phyloP scores from a whole-genome alignment of 441 rosid genomes.

The Aleurites moluccanus region DNA sequence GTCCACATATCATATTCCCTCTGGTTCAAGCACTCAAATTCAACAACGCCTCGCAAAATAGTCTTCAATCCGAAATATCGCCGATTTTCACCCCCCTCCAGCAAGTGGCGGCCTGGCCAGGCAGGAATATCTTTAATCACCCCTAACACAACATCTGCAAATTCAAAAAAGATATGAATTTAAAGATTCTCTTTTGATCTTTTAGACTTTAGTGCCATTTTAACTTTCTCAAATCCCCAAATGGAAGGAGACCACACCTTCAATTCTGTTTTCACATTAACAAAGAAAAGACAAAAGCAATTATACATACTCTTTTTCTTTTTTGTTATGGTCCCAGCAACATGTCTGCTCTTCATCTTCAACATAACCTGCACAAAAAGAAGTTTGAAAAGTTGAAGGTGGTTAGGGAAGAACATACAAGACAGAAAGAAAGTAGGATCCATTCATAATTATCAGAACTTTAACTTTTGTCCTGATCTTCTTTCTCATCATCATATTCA shows the following conservation, averaged over 20 bases:
- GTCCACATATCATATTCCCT: constrained; percentile 92
- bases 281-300: constrained; percentile 44
- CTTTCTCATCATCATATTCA: constrained; percentile 29
- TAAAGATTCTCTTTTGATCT: constrained; percentile 39
- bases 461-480: constrained; percentile 28
- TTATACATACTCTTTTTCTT: constrained; percentile 91
- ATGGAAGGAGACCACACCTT: constrained; percentile 54
- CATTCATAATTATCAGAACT: constrained; percentile 32
- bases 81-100: constrained; percentile 77
- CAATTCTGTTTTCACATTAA: constrained; percentile 44
- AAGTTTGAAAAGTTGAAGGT: constrained; percentile 36
- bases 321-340: constrained; percentile 90
- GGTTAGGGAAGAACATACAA: constrained; percentile 13
- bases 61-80: constrained; percentile 85
- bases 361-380: constrained; percentile 57
- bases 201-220: constrained; percentile 25
- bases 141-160: constrained; percentile 71
- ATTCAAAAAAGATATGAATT: constrained; percentile 18
- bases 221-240: constrained; percentile 40
- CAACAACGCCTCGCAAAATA: constrained; percentile 53
- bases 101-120: constrained; percentile 92
- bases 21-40: constrained; percentile 84
- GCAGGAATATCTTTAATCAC: constrained; percentile 78
- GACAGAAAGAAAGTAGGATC: constrained; percentile 23
- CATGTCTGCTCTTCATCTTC: constrained; percentile 96